Conservation (phyloP, 2,329 filamentous ascomycete genomes). For the Cryphonectria carpinicola region DNA sequence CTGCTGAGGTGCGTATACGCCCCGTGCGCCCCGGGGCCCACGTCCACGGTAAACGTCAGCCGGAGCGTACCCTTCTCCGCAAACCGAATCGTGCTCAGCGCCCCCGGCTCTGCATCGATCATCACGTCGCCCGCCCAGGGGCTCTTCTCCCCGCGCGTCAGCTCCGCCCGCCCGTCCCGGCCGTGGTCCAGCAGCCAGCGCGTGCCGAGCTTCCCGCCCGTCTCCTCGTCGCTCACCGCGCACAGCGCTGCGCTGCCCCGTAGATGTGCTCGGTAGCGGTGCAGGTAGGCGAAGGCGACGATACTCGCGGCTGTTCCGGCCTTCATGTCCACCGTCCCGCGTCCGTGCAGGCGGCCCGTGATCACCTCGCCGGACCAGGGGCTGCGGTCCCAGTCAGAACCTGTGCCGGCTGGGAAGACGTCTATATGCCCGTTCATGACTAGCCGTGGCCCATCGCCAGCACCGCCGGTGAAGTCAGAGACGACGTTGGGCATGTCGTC, state of each 20-base stretch:
- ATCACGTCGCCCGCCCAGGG: slow-evolving; percentile 44
- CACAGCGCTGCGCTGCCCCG: slow-evolving; percentile 36
- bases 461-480: slow-evolving; percentile 35
- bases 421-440: slow-evolving; percentile 49
- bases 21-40: slow-evolving; percentile 41
- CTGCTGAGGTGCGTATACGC: slow-evolving; percentile 45
- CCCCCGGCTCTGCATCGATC: slow-evolving; percentile 44
- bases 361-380: slow-evolving; percentile 44
- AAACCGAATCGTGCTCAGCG: slow-evolving; percentile 43
- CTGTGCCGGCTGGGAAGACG: slow-evolving; percentile 43
- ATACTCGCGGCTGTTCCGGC: slow-evolving; percentile 45
- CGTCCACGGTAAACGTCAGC: slow-evolving; percentile 41
- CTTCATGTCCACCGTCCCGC: slow-evolving; percentile 49
- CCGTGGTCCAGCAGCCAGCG: slow-evolving; percentile 41
- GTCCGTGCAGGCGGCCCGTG: slow-evolving; percentile 39
- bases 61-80: slow-evolving; percentile 47
- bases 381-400: slow-evolving; percentile 39
- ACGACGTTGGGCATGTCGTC: slow-evolving; percentile 40
- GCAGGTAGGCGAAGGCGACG: slow-evolving; percentile 43
- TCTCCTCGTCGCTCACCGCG: slow-evolving; percentile 46
- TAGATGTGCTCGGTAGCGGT: slow-evolving; percentile 31
- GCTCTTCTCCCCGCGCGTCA: slow-evolving; percentile 38
- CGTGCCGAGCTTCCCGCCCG: slow-evolving; percentile 43
- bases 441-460: slow-evolving; percentile 36
- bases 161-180: slow-evolving; percentile 34